Base-by-base conservation (phyloP, 2,329 filamentous ascomycete species). In the Bipolaris gigantea region DNA sequence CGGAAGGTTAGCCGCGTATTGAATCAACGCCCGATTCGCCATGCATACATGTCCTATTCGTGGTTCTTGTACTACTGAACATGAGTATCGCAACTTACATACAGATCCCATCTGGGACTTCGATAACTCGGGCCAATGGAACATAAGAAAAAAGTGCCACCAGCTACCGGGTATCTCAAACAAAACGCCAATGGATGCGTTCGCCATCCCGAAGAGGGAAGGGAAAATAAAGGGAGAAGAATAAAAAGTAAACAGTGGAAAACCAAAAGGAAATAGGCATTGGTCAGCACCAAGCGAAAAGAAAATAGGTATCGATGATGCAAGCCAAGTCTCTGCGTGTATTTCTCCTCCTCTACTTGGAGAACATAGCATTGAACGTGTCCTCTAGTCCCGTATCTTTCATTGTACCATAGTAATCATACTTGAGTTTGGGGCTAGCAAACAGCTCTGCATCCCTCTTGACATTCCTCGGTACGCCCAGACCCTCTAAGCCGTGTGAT, bases 321-420 rank as follows among this genome's bases (percentile, higher is more conserved):
- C 32, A 33, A 33, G 11, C 18, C 41, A 34, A 44, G 16, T 27
- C 13, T 23, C 18, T 18, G 3, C 25, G 13, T 40, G 25, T 25
- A 25, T 25, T 11, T 16, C 44, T 6, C 18, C 13, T 18, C 19
- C 18, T 38, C 51, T 42, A 71, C 27, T 70, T 66, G 10, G 66
- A 65, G 48, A 73, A 73, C 34, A 73, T 50, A 10, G 53, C 55
- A 38, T 72, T 69, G 38, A 73, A 73, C 2, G 60, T 63, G 33
- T 67, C 64, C 48, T 73, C 71, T 27, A 73, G 30, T 2, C 71
- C 71, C 7, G 70, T 73, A 35, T 64, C 61, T 58, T 67, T 67
- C 57, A 58, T 57, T n/a, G 58, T 62, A 6, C 60, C 62, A 55
- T 70, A 71, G 35, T 65, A 59, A 47, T 71, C 69, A 39, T 70